Evolutionary conservation across 208 protist genomes (phyloP).

Genomic region (Trypanosoma mega): DNA sequence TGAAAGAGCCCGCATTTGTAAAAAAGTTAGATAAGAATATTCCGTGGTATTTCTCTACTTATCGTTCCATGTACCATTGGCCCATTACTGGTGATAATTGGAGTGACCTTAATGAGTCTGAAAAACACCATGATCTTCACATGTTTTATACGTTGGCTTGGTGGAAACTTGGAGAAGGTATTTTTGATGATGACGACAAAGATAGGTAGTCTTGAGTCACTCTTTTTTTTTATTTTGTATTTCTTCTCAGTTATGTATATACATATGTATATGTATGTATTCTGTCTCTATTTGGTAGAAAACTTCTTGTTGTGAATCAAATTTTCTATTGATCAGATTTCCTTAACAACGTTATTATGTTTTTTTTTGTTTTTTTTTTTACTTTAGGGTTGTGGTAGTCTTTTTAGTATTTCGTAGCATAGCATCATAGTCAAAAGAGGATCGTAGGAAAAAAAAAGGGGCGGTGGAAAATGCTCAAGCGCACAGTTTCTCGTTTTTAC

Average conservation of each 20-base stretch:
- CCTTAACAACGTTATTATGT: too few relatives aligned
- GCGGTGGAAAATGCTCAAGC: slow-evolving; percentile 56
- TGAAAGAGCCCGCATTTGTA: slow-evolving; percentile 87
- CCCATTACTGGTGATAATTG: slow-evolving; percentile 83
- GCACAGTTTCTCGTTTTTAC: slow-evolving; percentile 41
- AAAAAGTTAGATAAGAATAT: slow-evolving; percentile 90
- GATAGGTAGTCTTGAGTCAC: slow-evolving; percentile 34
- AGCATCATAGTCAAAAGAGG: background rate
- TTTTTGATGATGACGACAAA: slow-evolving; percentile 84
- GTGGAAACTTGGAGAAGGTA: slow-evolving; percentile 89
- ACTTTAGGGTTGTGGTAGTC: background rate
- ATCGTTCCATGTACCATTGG: slow-evolving; percentile 91
- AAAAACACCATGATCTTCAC: slow-evolving; percentile 88
- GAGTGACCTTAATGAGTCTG: slow-evolving; percentile 81
- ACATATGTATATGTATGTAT: background rate
- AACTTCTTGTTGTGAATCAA: too few relatives aligned
- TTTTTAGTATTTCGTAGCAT: background rate
- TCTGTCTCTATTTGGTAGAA: too few relatives aligned
- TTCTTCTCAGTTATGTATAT: background rate
- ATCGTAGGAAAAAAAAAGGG: background rate
- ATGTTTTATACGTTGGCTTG: slow-evolving; percentile 92
- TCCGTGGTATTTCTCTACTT: slow-evolving; percentile 91
- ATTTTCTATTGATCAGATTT: too few relatives aligned
- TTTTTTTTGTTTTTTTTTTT: slow-evolving; percentile 22
- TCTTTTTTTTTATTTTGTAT: slow-evolving; percentile 13